Conservation (phyloP, 2,329 filamentous ascomycete genomes). For the Hypomyces perniciosus region DNA sequence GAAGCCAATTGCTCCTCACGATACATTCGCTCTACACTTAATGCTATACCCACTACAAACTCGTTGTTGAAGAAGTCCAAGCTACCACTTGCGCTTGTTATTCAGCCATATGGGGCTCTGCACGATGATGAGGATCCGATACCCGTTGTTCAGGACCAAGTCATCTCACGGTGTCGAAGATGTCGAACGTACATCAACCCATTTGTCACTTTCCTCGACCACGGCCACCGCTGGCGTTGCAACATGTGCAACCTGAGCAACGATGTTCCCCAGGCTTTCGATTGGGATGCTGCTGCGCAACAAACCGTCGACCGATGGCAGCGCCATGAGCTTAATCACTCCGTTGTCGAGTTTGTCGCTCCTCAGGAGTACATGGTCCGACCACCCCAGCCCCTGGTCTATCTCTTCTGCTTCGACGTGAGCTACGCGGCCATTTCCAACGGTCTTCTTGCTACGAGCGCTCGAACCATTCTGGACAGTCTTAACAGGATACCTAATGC, state of each 20-base stretch:
- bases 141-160: slow-evolving; percentile 90
- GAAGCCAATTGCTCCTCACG: slow-evolving; percentile 87
- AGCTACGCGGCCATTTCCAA: slow-evolving; percentile 86
- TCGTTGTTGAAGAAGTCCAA: slow-evolving; percentile 95
- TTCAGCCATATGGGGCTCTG: slow-evolving; percentile 89
- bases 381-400: slow-evolving; percentile 89
- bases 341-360: slow-evolving; percentile 96
- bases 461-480: slow-evolving; percentile 89
- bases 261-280: slow-evolving; percentile 97
- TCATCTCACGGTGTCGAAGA: slow-evolving; percentile 92
- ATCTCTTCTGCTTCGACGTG: slow-evolving; percentile 92
- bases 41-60: slow-evolving; percentile 86
- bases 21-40: slow-evolving; percentile 92
- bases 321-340: slow-evolving; percentile 85
- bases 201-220: slow-evolving; percentile 91
- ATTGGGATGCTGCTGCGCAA: slow-evolving; percentile 91
- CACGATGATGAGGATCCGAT: slow-evolving; percentile 90
- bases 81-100: slow-evolving; percentile 89
- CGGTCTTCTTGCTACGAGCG: slow-evolving; percentile 84
- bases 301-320: slow-evolving; percentile 91
- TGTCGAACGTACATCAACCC: slow-evolving; percentile 98
- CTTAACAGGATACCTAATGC: slow-evolving; percentile 97
- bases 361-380: slow-evolving; percentile 99
- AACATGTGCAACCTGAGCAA: slow-evolving; percentile 99
- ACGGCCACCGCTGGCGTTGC: slow-evolving; percentile 96